Percentiles rank a stretch among this genome's conserved stretches.
Conservation (phyloP, 2,329 filamentous ascomycete genomes). For the Aspergillus japonicus region DNA sequence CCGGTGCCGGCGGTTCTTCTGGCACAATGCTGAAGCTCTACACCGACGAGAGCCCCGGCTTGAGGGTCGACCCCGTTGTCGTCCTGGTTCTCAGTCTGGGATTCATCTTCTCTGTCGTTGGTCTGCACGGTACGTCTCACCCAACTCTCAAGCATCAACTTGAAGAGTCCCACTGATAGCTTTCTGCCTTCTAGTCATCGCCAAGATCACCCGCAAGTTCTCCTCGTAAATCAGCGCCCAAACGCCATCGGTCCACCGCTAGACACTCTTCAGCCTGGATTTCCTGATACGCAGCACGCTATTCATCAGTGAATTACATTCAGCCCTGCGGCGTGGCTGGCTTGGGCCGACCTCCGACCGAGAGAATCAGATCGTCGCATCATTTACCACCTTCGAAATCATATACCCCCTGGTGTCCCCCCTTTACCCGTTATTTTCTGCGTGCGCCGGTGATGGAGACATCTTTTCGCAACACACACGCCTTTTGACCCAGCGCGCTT, state of each 20-base stretch:
- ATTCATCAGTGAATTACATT: too few relatives aligned
- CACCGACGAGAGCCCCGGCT: slow-evolving; percentile 94
- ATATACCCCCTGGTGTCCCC: slow-evolving; percentile 24
- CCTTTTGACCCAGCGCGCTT: background rate
- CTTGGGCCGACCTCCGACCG: background rate
- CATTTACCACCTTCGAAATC: slow-evolving; percentile 20
- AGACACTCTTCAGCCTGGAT: background rate
- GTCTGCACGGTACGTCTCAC: slow-evolving; percentile 78
- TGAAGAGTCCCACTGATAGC: background rate
- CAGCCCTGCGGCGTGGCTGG: background rate
- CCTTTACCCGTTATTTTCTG: slow-evolving; percentile 12
- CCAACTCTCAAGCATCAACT: background rate
- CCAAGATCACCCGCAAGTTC: slow-evolving; percentile 91
- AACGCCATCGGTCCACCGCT: background rate
- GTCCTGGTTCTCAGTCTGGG: slow-evolving; percentile 94
- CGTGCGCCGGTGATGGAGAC: slow-evolving; percentile 15
- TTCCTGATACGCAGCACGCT: too few relatives aligned
- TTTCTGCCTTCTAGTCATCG: slow-evolving; percentile 67
- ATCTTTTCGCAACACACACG: slow-evolving; percentile 1
- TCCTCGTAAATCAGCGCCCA: slow-evolving; percentile 47
- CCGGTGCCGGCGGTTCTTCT: slow-evolving; percentile 91
- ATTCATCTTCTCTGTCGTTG: slow-evolving; percentile 98
- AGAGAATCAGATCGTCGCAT: background rate
- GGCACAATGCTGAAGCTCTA: slow-evolving; percentile 99
- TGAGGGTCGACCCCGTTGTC: slow-evolving; percentile 97